A percentile compares a stretch with the other conserved stretches of the same genome.
Evolutionary conservation across 306 rosid genomes (phyloP).

Genomic region (Glycine tomentella): DNA sequence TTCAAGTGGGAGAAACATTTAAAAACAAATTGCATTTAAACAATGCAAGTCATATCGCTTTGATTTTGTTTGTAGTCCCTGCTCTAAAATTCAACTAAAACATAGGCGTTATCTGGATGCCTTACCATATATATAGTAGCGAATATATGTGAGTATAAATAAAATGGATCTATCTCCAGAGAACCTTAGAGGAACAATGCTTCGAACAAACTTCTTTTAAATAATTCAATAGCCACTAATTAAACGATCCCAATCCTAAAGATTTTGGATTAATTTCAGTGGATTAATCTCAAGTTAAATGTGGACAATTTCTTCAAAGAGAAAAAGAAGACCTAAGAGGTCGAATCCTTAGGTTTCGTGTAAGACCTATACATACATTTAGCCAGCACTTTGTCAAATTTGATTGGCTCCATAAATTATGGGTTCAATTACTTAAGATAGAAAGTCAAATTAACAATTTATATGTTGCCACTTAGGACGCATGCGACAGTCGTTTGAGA

Average conservation of each 20-base stretch:
- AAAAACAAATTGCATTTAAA: constrained; percentile 13
- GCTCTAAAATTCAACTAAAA: constrained; percentile 7
- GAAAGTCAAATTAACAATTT: constrained; percentile 45
- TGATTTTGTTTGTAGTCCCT: constrained; percentile 17
- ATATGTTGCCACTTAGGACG: constrained; percentile 49
- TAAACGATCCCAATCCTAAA: background rate
- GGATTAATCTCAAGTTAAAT: background rate
- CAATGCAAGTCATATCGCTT: constrained; percentile 16
- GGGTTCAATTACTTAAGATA: constrained; percentile 42
- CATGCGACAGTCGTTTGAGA: constrained; percentile 18
- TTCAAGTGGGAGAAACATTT: background rate
- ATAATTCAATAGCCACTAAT: background rate
- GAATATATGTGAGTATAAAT: background rate
- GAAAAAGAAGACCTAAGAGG: constrained; percentile 26
- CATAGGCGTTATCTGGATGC: background rate
- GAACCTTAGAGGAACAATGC: background rate
- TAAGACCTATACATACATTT: constrained; percentile 4
- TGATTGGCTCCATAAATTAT: constrained; percentile 42
- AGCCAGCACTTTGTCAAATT: constrained; percentile 38
- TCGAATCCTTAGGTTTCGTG: constrained; percentile 18
- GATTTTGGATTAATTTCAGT: background rate
- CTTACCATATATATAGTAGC: background rate
- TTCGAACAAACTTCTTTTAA: background rate
- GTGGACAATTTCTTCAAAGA: background rate
- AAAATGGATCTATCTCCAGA: background rate